These are phyloP conservation scores for Lyophyllum semitale DNA, from an alignment of 768 basidiomycete genomes.

Conservation along the genomic window DNA sequence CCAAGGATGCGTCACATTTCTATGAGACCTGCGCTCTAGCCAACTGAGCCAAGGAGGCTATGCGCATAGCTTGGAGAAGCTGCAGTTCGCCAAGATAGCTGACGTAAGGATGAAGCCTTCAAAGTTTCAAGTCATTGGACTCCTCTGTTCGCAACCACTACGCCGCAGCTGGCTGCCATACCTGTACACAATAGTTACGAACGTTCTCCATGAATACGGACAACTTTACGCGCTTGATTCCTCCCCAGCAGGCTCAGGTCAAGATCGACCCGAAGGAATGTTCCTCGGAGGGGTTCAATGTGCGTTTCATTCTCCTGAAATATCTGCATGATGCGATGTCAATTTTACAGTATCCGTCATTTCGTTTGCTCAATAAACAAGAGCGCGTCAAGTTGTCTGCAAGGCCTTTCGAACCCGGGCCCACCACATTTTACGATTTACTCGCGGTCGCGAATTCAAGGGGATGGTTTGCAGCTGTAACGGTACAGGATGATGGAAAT, in stretches of 20 bases:
- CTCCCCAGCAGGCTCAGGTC: slow-evolving; percentile 37
- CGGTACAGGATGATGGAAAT: slow-evolving; percentile 31
- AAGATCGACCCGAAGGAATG: slow-evolving; percentile 40
- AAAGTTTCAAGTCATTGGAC: too few species aligned
- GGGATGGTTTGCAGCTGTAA: slow-evolving; percentile 74
- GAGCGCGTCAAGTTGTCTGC: slow-evolving; percentile 65
- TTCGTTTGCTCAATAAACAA: slow-evolving; percentile 59
- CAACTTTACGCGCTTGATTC: slow-evolving; percentile 37
- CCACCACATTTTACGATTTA: slow-evolving; percentile 45
- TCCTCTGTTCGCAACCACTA: too few species aligned
- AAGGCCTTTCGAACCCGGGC: slow-evolving; percentile 43
- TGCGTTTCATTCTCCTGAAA: slow-evolving; percentile 22
- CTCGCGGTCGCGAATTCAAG: slow-evolving; percentile 61
- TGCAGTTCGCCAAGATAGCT: too few species aligned
- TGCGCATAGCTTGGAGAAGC: too few species aligned
- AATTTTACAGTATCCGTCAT: slow-evolving; percentile 43
- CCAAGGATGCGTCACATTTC: not conserved
- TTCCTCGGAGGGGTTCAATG: slow-evolving; percentile 47
- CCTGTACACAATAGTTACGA: not conserved
- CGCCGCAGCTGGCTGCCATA: too few species aligned
- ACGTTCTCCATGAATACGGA: slow-evolving; percentile 23
- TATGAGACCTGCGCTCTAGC: not conserved
- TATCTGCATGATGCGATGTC: slow-evolving; percentile 4
- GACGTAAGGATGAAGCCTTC: too few species aligned
- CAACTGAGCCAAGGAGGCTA: slow-evolving; percentile 6